These are phyloP conservation scores for Ophiostoma sp. DNA, from an alignment of 2,329 filamentous ascomycete species.

Conservation along the genomic window DNA sequence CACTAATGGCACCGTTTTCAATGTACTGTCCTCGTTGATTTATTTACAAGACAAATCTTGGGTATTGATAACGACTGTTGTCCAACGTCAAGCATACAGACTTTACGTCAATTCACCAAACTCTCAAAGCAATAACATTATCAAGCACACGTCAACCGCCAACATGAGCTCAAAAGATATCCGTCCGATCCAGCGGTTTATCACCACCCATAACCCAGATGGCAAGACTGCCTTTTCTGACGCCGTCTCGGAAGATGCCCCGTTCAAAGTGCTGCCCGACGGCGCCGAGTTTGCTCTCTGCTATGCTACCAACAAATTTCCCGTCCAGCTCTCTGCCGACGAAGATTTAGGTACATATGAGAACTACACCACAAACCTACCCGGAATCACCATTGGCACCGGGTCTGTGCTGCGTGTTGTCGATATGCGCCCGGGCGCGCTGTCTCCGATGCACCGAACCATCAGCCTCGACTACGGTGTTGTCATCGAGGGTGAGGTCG, in stretches of 20 bases:
- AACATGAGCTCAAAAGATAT: slow-evolving; percentile 5
- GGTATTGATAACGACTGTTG: background rate
- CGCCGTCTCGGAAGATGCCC: slow-evolving; percentile 18
- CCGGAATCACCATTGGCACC: slow-evolving; percentile 23
- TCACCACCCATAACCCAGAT: slow-evolving; percentile 26
- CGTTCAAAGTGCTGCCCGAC: slow-evolving; percentile 20
- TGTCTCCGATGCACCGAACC: slow-evolving; percentile 28
- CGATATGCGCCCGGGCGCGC: slow-evolving; percentile 25
- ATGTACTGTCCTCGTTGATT: background rate
- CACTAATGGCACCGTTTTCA: background rate
- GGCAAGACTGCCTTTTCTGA: slow-evolving; percentile 24
- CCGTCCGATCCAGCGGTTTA: slow-evolving; percentile 24
- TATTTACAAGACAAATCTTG: background rate
- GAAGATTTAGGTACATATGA: slow-evolving; percentile 24
- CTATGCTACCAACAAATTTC: slow-evolving; percentile 25
- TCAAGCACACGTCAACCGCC: background rate
- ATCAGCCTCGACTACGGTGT: slow-evolving; percentile 34
- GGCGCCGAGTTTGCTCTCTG: slow-evolving; percentile 22
- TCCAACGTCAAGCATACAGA: background rate
- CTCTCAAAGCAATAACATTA: background rate
- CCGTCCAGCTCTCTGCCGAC: slow-evolving; percentile 19
- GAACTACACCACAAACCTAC: slow-evolving; percentile 13
- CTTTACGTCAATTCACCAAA: background rate
- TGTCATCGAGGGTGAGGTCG: slow-evolving; percentile 23
- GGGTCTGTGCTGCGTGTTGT: slow-evolving; percentile 24